A percentile compares a stretch with the other conserved stretches of the same genome.
Evolutionary conservation across 140 eudicot species (phyloP).

Genomic region (Bidens hawaiensis): DNA sequence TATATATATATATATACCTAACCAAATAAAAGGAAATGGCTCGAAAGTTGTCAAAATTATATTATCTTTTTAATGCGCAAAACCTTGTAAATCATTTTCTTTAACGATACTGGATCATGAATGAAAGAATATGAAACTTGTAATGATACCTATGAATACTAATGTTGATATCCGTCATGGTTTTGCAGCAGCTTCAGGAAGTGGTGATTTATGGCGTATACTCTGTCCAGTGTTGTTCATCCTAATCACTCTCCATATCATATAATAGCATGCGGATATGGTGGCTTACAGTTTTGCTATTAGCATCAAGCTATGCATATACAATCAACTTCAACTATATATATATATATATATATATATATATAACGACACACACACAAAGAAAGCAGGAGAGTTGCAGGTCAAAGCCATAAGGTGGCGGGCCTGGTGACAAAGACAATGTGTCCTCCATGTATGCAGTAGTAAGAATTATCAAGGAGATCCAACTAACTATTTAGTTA

Average conservation of each 20-base stretch:
- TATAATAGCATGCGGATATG: conserved; percentile 16
- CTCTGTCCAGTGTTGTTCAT: conserved; percentile 13
- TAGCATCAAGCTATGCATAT: conserved; percentile 26
- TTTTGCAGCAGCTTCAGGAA: conserved; percentile 36
- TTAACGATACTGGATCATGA: neutral
- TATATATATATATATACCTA: no score
- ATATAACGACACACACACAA: no score
- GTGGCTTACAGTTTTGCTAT: conserved; percentile 38
- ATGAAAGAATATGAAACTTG: neutral
- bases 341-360: no score
- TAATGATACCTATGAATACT: neutral
- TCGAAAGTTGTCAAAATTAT: neutral
- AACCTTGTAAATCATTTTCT: neutral
- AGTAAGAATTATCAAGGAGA: conserved; percentile 37
- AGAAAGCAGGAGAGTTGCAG: conserved; percentile 29
- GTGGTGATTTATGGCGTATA: conserved; percentile 3
- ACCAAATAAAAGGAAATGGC: neutral
- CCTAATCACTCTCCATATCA: conserved; percentile 17
- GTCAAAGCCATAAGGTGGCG: conserved; percentile 71
- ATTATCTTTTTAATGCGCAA: neutral
- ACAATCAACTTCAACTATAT: conserved; percentile 9
- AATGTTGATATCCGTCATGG: neutral
- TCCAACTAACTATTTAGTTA: conserved; percentile 29
- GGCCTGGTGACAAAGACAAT: conserved; percentile 33
- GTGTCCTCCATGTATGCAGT: conserved; percentile 30